Percentiles rank a stretch among this genome's conserved stretches.
These are phyloP conservation scores for Salix caprea DNA, from an alignment of 345 rosid genomes.

Conservation along the genomic window DNA sequence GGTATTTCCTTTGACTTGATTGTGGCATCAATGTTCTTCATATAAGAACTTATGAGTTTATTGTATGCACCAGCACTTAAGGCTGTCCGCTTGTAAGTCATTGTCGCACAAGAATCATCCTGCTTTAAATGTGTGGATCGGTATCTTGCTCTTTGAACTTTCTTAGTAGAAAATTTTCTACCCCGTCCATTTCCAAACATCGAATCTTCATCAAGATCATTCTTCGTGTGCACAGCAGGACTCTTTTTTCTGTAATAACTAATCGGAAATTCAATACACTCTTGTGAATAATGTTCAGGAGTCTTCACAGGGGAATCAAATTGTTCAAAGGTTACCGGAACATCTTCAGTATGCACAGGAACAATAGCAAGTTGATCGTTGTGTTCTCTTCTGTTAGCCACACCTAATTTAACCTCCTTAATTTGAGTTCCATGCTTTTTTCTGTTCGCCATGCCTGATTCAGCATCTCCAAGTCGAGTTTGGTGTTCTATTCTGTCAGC, in stretches of 20 bases:
- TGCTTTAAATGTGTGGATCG: slow-evolving; percentile 17
- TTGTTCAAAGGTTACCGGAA: slow-evolving; percentile 29
- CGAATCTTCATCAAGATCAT: slow-evolving; percentile 38
- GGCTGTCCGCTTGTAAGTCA: slow-evolving; percentile 37
- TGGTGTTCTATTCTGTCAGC: slow-evolving; percentile 12
- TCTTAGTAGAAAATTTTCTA: slow-evolving; percentile 27
- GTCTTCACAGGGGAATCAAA: slow-evolving; percentile 28
- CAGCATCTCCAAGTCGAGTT: slow-evolving; percentile 27
- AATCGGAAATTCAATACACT: slow-evolving; percentile 17
- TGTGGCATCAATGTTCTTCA: slow-evolving; percentile 69
- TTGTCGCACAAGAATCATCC: slow-evolving; percentile 25
- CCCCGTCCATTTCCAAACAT: slow-evolving; percentile 39
- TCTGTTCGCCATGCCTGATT: slow-evolving; percentile 8
- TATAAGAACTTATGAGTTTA: slow-evolving; percentile 62
- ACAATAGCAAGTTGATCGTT: slow-evolving; percentile 43
- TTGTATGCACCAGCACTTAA: slow-evolving; percentile 70
- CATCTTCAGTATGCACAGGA: slow-evolving; percentile 42
- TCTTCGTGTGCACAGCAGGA: slow-evolving; percentile 1
- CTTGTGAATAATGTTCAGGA: slow-evolving; percentile 25
- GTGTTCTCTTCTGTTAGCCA: slow-evolving; percentile 14
- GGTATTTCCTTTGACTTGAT: slow-evolving; percentile 46
- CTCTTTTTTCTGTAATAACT: slow-evolving; percentile 28
- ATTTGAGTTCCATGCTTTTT: slow-evolving; percentile 9
- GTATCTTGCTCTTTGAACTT: slow-evolving; percentile 22
- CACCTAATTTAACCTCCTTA: slow-evolving; percentile 17